Conservation (phyloP, 768 basidiomycete species). For the Pulveroboletus sp. region DNA sequence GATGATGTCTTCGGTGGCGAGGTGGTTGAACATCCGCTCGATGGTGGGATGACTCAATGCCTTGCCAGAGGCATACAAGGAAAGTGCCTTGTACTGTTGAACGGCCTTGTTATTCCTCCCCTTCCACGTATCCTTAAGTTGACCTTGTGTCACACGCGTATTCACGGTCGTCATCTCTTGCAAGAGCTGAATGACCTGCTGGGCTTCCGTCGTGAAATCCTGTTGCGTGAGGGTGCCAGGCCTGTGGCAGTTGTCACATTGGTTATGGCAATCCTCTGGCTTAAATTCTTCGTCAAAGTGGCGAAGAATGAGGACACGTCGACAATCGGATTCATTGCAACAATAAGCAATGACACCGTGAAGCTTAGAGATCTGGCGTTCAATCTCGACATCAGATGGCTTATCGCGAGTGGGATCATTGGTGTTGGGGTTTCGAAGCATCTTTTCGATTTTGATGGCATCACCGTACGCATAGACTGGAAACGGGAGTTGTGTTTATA, state of each 20-base stretch:
- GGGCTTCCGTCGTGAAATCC: conserved; percentile 64
- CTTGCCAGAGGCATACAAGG: conserved; percentile 54
- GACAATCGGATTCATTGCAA: conserved; percentile 77
- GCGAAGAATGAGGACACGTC: conserved; percentile 82
- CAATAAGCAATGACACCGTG: conserved; percentile 78
- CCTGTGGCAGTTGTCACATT: conserved; percentile 83
- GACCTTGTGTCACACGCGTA: conserved; percentile 53
- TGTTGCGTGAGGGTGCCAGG: conserved; percentile 41
- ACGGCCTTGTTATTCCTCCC: conserved; percentile 52
- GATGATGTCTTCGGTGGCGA: conserved; percentile 52
- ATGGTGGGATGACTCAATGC: conserved; percentile 48
- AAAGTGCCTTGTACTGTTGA: conserved; percentile 45
- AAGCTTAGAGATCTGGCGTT: conserved; percentile 64
- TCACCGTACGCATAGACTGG: conserved; percentile 70
- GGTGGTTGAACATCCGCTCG: conserved; percentile 63
- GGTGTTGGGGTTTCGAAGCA: conserved; percentile 57
- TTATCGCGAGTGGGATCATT: conserved; percentile 32
- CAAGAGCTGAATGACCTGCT: conserved; percentile 57
- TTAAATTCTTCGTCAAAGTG: conserved; percentile 87
- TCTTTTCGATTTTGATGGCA: conserved; percentile 47
- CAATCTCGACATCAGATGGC: conserved; percentile 48
- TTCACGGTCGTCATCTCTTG: conserved; percentile 41
- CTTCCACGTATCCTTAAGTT: conserved; percentile 61
- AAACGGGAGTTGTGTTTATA: background rate
- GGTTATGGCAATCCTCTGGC: conserved; percentile 54